Percentiles rank a stretch among this genome's conserved stretches.
Conservation (phyloP, 1,284 basidiomycete genomes). For the Grifola frondosa region DNA sequence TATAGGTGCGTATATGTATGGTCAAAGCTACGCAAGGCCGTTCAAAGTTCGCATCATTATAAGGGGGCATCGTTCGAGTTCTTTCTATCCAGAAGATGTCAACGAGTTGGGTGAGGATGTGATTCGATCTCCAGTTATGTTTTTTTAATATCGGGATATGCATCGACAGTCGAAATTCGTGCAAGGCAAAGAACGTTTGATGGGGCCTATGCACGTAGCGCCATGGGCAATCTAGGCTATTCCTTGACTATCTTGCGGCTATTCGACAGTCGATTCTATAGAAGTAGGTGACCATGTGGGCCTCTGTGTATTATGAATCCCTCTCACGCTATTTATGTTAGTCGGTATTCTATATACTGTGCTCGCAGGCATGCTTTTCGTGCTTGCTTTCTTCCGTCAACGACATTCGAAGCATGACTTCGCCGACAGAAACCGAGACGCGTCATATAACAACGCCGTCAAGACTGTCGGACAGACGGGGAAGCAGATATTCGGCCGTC, state of each 20-base stretch:
- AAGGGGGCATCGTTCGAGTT: slow-evolving; percentile 61
- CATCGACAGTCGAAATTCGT: slow-evolving; percentile 56
- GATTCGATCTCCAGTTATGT: not conserved
- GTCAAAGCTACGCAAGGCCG: too few species aligned
- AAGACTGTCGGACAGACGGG: slow-evolving; percentile 59
- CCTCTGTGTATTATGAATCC: slow-evolving; percentile 6
- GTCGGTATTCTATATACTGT: slow-evolving; percentile 75
- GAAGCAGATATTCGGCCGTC: slow-evolving; percentile 65
- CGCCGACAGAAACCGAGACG: slow-evolving; percentile 45
- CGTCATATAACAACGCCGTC: slow-evolving; percentile 27
- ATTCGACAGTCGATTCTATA: slow-evolving; percentile 70
- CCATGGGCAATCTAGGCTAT: slow-evolving; percentile 73
- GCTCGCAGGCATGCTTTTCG: slow-evolving; percentile 59
- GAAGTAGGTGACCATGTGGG: slow-evolving; percentile 45
- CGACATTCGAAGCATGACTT: slow-evolving; percentile 72
- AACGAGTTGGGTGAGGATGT: slow-evolving; percentile 49
- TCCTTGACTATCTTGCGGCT: slow-evolving; percentile 73
- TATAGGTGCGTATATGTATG: too few species aligned
- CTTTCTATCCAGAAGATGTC: slow-evolving; percentile 57
- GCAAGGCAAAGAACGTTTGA: slow-evolving; percentile 80
- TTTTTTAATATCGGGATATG: not conserved
- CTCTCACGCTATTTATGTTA: slow-evolving; percentile 28
- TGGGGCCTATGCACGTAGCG: slow-evolving; percentile 77
- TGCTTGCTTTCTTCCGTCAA: slow-evolving; percentile 59
- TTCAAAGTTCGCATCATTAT: not conserved